Conservation (phyloP, 2,329 filamentous ascomycete species). For the Calonectria ilicicola region DNA sequence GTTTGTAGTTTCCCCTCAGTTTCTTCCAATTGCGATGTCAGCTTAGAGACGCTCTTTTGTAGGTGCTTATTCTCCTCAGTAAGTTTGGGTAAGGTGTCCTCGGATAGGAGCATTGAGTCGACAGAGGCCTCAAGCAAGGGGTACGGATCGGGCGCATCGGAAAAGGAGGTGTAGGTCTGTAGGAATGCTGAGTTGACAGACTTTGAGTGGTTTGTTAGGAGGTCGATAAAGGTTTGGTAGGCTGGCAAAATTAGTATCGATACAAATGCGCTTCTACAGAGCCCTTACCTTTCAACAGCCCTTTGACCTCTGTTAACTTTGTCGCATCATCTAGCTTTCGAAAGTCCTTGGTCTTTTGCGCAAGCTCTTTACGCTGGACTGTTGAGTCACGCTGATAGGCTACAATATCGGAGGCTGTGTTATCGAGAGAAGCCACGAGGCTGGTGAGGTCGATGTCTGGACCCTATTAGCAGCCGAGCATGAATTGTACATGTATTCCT, state of each 20-base stretch:
- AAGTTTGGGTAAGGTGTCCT: constrained; percentile 91
- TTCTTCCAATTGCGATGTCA: constrained; percentile 86
- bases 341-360: constrained; percentile 99
- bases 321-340: constrained; percentile 89
- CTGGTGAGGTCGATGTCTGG: constrained; percentile 87
- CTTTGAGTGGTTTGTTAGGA: constrained; percentile 96
- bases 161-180: constrained; percentile 91
- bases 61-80: constrained; percentile 89
- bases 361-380: constrained; percentile 94
- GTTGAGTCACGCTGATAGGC: constrained; percentile 94
- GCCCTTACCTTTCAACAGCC: constrained; percentile 80
- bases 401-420: constrained; percentile 94
- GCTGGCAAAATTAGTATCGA: constrained; percentile 61
- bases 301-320: constrained; percentile 91
- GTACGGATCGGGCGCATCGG: constrained; percentile 96
- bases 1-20: constrained; percentile 83
- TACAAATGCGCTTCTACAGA: neutral
- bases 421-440: constrained; percentile 87
- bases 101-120: constrained; percentile 90
- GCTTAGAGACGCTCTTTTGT: constrained; percentile 79
- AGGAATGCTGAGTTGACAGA: constrained; percentile 93
- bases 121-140: constrained; percentile 96
- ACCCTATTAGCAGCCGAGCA: constrained; percentile 30
- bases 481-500: neutral
- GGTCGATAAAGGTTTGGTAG: constrained; percentile 97